Percentiles rank a stretch among this genome's conserved stretches.
These are phyloP conservation scores for Phlebiopsis gigantea DNA, from an alignment of 768 basidiomycete species.

Conservation along the genomic window DNA sequence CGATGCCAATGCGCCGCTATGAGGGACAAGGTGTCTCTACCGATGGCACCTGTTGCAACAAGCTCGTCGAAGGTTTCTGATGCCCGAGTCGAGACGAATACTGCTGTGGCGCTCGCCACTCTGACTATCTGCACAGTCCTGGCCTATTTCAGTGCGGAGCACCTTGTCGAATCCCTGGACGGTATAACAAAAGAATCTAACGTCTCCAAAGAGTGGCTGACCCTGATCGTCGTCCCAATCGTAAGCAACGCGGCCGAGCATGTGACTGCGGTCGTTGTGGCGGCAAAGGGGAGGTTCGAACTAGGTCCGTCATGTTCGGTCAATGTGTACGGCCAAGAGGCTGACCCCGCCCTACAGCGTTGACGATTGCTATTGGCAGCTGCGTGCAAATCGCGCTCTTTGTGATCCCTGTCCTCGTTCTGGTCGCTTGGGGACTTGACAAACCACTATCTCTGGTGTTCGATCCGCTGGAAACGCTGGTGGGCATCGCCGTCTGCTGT, in stretches of 20 bases:
- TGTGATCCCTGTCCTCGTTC: slow-evolving; percentile 12
- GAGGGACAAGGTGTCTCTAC: not conserved
- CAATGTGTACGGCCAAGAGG: not conserved
- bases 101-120: slow-evolving; percentile 23
- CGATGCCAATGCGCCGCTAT: not conserved
- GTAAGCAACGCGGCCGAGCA: slow-evolving; percentile 14
- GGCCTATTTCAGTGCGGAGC: slow-evolving; percentile 38
- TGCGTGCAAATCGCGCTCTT: slow-evolving; percentile 16
- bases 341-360: not conserved
- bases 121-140: slow-evolving; percentile 31
- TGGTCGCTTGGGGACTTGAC: slow-evolving; percentile 12
- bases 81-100: not conserved
- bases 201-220: slow-evolving; percentile 41
- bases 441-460: slow-evolving; percentile 13
- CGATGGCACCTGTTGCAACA: not conserved
- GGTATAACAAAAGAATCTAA: slow-evolving; percentile 34
- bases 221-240: slow-evolving; percentile 36
- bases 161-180: slow-evolving; percentile 36
- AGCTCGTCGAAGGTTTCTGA: not conserved
- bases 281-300: slow-evolving; percentile 13
- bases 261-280: slow-evolving; percentile 12
- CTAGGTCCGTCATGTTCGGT: not conserved
- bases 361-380: slow-evolving; percentile 11
- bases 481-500: not conserved
- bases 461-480: slow-evolving; percentile 14